A percentile compares a stretch with the other conserved stretches of the same genome.
Conservation (phyloP, 768 basidiomycete species). For the Mycena venus region DNA sequence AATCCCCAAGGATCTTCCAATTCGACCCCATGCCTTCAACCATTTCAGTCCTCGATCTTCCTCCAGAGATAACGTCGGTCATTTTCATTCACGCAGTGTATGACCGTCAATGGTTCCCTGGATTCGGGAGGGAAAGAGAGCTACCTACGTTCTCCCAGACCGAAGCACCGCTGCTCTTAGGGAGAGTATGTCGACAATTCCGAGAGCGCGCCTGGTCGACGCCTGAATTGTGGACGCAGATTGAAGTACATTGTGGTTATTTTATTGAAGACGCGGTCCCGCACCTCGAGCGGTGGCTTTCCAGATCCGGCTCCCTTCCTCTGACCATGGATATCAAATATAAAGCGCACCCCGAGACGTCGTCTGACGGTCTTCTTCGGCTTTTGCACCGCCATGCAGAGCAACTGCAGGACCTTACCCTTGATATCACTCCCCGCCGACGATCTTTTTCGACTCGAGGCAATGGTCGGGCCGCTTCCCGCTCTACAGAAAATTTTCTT, state of each 20-base stretch:
- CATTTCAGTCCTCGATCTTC: not conserved
- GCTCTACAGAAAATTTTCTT: not conserved
- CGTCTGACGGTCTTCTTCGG: not conserved
- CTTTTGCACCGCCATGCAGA: not conserved
- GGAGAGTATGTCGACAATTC: constrained; percentile 4
- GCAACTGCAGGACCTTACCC: constrained; percentile 7
- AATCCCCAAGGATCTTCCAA: not conserved
- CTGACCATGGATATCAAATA: constrained; percentile 6
- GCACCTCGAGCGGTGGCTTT: not conserved
- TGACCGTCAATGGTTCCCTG: not conserved
- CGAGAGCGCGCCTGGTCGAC: not conserved
- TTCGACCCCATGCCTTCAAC: not conserved
- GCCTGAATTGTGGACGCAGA: not conserved
- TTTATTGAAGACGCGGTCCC: not conserved
- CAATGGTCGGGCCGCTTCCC: constrained; percentile 3
- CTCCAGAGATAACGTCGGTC: not conserved
- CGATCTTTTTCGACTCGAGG: not conserved
- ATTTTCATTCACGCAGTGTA: not conserved
- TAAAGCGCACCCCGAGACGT: not conserved
- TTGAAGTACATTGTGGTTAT: not conserved
- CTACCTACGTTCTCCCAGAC: not conserved
- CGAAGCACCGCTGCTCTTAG: not conserved
- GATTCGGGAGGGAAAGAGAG: not conserved
- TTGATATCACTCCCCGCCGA: not conserved
- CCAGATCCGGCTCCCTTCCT: not conserved